phyloP scores from a whole-genome alignment of 495 filamentous ascomycete species.

The Penicillium goetzii region DNA sequence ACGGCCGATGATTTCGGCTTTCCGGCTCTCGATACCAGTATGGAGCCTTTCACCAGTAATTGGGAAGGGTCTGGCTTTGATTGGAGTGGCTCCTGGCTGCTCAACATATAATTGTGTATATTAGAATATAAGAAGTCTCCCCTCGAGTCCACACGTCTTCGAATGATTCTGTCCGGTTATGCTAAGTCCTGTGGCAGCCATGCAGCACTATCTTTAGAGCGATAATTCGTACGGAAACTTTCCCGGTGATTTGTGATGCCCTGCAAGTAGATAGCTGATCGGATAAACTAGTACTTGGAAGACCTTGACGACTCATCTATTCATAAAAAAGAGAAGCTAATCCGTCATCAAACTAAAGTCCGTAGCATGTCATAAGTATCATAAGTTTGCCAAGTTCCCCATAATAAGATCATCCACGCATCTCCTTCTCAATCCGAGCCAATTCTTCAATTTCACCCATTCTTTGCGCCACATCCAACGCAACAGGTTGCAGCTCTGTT shows the following conservation, averaged over 20 bases:
- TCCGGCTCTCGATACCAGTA: constrained; percentile 22
- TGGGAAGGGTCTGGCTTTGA: constrained; percentile 39
- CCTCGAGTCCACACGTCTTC: neutral
- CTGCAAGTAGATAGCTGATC: too few relatives aligned
- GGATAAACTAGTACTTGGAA: neutral
- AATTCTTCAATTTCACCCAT: constrained; percentile 10
- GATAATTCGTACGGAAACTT: too few relatives aligned
- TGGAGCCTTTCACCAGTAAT: constrained; percentile 29
- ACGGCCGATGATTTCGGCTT: constrained; percentile 19
- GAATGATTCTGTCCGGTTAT: too few relatives aligned
- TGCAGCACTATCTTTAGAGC: too few relatives aligned
- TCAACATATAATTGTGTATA: constrained; percentile 23
- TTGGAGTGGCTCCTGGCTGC: constrained; percentile 37
- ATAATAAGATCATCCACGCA: neutral
- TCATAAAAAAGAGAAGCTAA: neutral
- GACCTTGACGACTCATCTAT: neutral
- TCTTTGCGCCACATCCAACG: neutral
- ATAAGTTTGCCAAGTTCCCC: neutral
- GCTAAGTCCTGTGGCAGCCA: too few relatives aligned
- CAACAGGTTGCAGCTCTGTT: neutral
- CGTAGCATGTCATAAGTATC: neutral
- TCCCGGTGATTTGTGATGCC: too few relatives aligned
- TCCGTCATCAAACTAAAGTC: neutral
- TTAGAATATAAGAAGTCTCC: constrained; percentile 6
- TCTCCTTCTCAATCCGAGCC: constrained; percentile 1